Base-by-base conservation (phyloP, 1,284 basidiomycete species). In the Rhizoctonia solani region DNA sequence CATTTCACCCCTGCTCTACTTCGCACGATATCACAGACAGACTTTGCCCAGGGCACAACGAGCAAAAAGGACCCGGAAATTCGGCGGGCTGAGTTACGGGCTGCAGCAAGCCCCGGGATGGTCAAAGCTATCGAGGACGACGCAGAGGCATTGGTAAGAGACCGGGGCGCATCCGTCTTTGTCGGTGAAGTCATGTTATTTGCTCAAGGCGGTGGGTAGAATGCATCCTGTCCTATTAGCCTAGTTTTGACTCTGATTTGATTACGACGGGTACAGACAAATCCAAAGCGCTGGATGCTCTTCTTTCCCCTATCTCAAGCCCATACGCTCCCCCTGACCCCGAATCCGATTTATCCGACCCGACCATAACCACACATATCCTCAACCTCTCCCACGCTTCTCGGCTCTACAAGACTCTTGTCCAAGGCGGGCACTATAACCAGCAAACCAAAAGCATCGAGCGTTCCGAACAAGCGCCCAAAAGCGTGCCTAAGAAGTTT, bases 361-460 rank as follows among this genome's bases (percentile, higher is more conserved):
- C 84, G 5, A 68, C 79, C 11, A 80, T 83, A 41, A 68, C 78
- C 0, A 82, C 82, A 0, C 91, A 94, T 75, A 81, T 84, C 8
- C 87, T 94, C 69, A 87, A 93, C 73, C 82, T 93, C 14, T 85
- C 92, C 0, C 90, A 92, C 75, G 84, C 87, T 1, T 88, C 90
- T 1, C 82, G 93, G 47, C 75, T 93, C 61, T 93, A 92, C 82
- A 95, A 95, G 77, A 87, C 86, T 14, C 84, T 95, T 11, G 81
- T 95, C 0, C 90, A 93, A 73, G 93, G 93, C n/a, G 93, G 93
- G 0, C 92, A 94, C 75, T 95, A 87, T 77, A 87, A 85, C 67
- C 86, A 85, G 47, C 75, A 81, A 0, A 83, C 85, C 1, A 82
- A 82, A 49, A 71, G 81, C 0, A 79, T 94, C 46, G 77, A 81